Conservation (phyloP, 2,329 filamentous ascomycete genomes). For the Coniochaeta ligniaria region DNA sequence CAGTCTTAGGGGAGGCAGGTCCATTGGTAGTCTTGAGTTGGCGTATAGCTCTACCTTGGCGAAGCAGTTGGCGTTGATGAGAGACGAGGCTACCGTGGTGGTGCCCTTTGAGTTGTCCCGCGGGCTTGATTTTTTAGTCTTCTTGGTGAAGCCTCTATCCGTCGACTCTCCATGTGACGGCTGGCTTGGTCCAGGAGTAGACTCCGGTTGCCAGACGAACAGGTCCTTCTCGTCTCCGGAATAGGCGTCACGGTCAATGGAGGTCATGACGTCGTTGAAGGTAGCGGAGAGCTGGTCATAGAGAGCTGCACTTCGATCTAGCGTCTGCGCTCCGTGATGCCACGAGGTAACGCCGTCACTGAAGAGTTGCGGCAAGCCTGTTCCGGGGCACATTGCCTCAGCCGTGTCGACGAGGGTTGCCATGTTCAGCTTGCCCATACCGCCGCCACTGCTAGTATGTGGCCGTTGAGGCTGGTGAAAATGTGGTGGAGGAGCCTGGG, state of each 20-base stretch:
- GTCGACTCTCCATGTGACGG: not conserved
- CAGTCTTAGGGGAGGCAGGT: conserved; percentile 62
- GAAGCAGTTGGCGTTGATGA: conserved; percentile 52
- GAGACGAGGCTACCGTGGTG: conserved; percentile 21
- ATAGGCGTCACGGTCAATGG: conserved; percentile 59
- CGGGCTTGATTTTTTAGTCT: conserved; percentile 18
- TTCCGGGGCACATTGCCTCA: conserved; percentile 28
- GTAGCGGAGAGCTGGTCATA: conserved; percentile 55
- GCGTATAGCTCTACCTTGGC: conserved; percentile 72
- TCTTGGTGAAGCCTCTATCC: conserved; percentile 6
- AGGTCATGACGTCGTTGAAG: conserved; percentile 62
- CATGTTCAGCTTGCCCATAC: conserved; percentile 26
- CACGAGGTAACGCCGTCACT: conserved; percentile 35
- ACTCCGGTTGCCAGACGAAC: conserved; percentile 28
- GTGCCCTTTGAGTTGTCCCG: conserved; percentile 28
- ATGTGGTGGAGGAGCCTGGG: conserved; percentile 14
- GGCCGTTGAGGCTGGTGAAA: conserved; percentile 8
- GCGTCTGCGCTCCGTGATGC: conserved; percentile 35
- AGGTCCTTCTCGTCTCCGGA: conserved; percentile 48
- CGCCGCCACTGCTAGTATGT: conserved; percentile 12
- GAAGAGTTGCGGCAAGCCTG: conserved; percentile 27
- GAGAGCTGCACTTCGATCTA: conserved; percentile 37
- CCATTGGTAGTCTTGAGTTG: conserved; percentile 65
- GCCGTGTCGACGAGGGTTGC: conserved; percentile 35
- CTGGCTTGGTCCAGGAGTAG: not conserved